Evolutionary conservation across 176 grass and related monocot species (phyloP).

Genomic region (Thinopyrum elongatum): DNA sequence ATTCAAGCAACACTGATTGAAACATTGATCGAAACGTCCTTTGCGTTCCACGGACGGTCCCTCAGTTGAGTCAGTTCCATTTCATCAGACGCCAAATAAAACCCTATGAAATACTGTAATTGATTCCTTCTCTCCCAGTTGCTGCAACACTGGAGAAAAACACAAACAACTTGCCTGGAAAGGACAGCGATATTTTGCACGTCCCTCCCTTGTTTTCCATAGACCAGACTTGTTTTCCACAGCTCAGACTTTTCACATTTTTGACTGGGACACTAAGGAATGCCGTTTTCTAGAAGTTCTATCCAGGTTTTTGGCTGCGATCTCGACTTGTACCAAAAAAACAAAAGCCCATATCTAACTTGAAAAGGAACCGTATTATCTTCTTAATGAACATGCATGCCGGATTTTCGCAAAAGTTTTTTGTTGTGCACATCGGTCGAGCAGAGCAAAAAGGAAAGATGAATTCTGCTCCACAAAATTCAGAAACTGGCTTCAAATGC

Average conservation of each 20-base stretch:
- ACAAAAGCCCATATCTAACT: no score
- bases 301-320: no score
- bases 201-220: neutral
- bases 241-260: neutral
- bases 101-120: neutral
- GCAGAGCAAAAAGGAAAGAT: no score
- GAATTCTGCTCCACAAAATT: no score
- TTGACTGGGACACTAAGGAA: no score
- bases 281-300: no score
- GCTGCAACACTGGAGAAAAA: neutral
- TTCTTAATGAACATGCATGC: no score
- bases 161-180: neutral
- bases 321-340: no score
- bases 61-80: neutral
- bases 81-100: neutral
- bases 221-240: neutral
- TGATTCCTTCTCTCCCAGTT: neutral
- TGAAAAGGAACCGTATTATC: no score
- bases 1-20: conserved; percentile 1
- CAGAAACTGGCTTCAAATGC: neutral
- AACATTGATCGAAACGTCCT: neutral
- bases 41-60: neutral
- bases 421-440: neutral
- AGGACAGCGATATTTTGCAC: neutral
- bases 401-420: no score